Base-by-base conservation (phyloP, 1,284 basidiomycete genomes). In the Ustilago cynodontis region DNA sequence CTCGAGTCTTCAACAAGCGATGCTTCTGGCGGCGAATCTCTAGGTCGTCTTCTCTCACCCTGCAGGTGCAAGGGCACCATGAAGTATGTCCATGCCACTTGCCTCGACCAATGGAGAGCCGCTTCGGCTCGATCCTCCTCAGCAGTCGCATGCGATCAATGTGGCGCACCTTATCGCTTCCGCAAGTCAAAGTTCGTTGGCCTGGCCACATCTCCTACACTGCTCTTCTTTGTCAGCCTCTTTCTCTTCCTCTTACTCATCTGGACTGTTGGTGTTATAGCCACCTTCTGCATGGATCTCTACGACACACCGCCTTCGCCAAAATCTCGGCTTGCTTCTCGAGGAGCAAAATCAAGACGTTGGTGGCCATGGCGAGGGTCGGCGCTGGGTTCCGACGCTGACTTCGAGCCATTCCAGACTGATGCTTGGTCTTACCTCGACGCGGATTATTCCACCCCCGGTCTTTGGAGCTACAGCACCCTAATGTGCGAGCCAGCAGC, bases 1-100 rank as follows among this genome's bases (percentile, higher is more conserved):
- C 52, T 75, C 6, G 72, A 74, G 14, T 64, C 70, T 22, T 58
- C 70, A 0, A 56, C 63, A 9, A 63, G 59, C 18, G 69, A 65
- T 52, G 39, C 24, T 1, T 52, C 57, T 33, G 66, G 60, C 13
- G 75, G 71, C 31, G 75, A 77, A 37, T 68, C 67, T 28, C 55
- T 77, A 3, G 75, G 75, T 31, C 70, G 78, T 1, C 62, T 80
- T 11, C 54, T 80, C 8, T 71, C 73, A 9, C 82, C 82, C 4
- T 83, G 82, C 60, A 59, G 66, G 26, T 83, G 82, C 64, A 66
- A 71, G n/a, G 82, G 82, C 13, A 82, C 82, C n/a, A 81, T 82
- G 81, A 78, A 80, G 65, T 84, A 78, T 51, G 81, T 84, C 26
- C 82, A 84, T 49, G 71, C 78, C n/a, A 73, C 71, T n/a, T 84